These are phyloP conservation scores for Trifolium dubium DNA, from an alignment of 306 rosid species.

Conservation along the genomic window DNA sequence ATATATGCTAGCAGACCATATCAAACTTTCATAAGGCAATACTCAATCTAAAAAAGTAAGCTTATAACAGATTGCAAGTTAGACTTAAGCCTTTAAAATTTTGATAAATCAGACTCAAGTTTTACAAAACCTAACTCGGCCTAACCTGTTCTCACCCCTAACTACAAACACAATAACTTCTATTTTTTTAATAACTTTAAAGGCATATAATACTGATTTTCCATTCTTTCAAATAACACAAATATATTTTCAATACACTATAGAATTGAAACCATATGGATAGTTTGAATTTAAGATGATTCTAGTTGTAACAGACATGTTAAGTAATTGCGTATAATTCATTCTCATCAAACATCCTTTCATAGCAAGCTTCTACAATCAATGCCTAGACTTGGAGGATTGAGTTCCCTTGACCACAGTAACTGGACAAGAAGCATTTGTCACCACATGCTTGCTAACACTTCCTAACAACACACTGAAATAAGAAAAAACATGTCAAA, in stretches of 20 bases:
- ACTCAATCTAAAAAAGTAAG: too few species aligned
- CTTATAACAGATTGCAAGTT: too few species aligned
- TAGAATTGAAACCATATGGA: slow-evolving; percentile 24
- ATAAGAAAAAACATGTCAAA: background rate
- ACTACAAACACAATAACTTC: background rate
- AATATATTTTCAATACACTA: slow-evolving; percentile 1
- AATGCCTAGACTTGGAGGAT: slow-evolving; percentile 42
- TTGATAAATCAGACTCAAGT: too few species aligned
- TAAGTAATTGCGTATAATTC: too few species aligned
- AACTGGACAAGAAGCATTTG: slow-evolving; percentile 76
- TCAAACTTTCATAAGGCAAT: too few species aligned
- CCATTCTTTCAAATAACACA: background rate
- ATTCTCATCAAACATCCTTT: too few species aligned
- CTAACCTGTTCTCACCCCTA: too few species aligned
- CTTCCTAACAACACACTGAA: slow-evolving; percentile 77
- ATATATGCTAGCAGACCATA: too few species aligned
- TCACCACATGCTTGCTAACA: slow-evolving; percentile 69
- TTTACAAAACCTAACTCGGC: too few species aligned
- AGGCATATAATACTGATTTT: slow-evolving; percentile 22
- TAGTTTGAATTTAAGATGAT: slow-evolving; percentile 11
- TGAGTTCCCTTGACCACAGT: slow-evolving; percentile 65
- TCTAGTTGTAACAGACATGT: too few species aligned
- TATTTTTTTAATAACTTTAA: too few species aligned
- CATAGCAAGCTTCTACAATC: background rate
- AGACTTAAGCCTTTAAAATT: too few species aligned